Evolutionary conservation across 148 eudicot species (phyloP).

Genomic region (Silene conica): DNA sequence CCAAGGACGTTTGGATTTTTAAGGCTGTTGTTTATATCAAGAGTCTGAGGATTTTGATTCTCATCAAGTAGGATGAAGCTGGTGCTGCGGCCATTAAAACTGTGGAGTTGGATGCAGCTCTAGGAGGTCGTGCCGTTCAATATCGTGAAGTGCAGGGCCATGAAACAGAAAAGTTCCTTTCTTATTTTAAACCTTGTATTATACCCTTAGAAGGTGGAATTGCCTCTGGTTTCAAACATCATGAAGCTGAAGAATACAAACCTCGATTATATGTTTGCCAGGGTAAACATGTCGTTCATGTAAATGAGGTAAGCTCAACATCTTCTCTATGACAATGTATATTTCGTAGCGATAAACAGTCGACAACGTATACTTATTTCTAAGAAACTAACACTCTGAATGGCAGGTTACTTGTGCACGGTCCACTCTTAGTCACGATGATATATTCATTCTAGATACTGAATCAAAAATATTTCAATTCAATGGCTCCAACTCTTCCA

Average conservation of each 20-base stretch:
- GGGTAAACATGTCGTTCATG: slow-evolving; percentile 95
- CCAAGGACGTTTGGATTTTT: not conserved
- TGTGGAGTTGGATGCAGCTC: slow-evolving; percentile 88
- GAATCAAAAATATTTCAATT: slow-evolving; percentile 83
- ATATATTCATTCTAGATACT: slow-evolving; percentile 91
- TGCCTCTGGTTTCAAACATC: slow-evolving; percentile 78
- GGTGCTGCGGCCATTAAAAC: slow-evolving; percentile 83
- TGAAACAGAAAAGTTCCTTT: slow-evolving; percentile 97
- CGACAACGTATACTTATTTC: not conserved
- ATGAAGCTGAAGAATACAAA: slow-evolving; percentile 61
- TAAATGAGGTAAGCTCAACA: slow-evolving; percentile 61
- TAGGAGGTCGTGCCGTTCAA: slow-evolving; percentile 97
- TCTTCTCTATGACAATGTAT: slow-evolving; percentile 10
- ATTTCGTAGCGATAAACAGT: not conserved
- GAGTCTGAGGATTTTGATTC: slow-evolving; percentile 23
- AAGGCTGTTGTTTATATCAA: not conserved
- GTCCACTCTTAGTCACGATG: slow-evolving; percentile 93
- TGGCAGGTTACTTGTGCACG: slow-evolving; percentile 89
- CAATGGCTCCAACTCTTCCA: slow-evolving; percentile 86
- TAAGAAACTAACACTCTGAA: slow-evolving; percentile 15
- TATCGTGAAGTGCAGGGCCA: slow-evolving; percentile 96
- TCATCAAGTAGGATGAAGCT: slow-evolving; percentile 79
- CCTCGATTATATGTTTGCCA: slow-evolving; percentile 69
- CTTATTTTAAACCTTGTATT: slow-evolving; percentile 97
- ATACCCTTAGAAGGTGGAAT: slow-evolving; percentile 92